Percentiles rank a stretch among this genome's conserved stretches.
phyloP scores from a whole-genome alignment of 2,329 filamentous ascomycete species.

The Colletotrichum lini region DNA sequence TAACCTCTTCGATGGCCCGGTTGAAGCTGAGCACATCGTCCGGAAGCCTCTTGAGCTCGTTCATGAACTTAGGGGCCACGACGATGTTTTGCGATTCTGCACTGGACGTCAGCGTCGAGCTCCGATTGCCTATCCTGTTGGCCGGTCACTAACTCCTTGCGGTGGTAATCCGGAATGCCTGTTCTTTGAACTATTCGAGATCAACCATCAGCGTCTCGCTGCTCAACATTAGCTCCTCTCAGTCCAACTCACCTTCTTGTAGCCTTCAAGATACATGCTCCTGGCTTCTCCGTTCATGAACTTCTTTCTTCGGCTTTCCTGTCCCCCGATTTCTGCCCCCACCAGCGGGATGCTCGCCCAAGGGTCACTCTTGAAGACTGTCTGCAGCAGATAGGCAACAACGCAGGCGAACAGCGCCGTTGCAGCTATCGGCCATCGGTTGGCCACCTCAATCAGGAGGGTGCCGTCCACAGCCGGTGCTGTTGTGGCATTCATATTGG shows the following conservation, averaged over 20 bases:
- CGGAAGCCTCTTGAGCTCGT: constrained; percentile 51
- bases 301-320: constrained; percentile 47
- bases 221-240: no score
- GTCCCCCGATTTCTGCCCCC: constrained; percentile 46
- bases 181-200: constrained; percentile 48
- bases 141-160: constrained; percentile 40
- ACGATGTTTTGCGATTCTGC: constrained; percentile 48
- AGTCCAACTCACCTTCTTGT: constrained; percentile 46
- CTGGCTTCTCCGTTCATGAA: constrained; percentile 45
- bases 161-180: constrained; percentile 49
- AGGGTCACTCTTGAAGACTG: constrained; percentile 21
- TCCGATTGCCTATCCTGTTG: accelerated
- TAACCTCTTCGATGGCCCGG: constrained; percentile 46
- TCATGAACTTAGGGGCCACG: constrained; percentile 49
- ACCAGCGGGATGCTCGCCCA: constrained; percentile 45
- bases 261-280: constrained; percentile 49
- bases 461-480: constrained; percentile 8
- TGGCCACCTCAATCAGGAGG: constrained; percentile 14
- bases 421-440: constrained; percentile 28
- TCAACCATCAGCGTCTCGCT: background rate
- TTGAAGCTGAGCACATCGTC: constrained; percentile 51
- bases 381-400: constrained; percentile 15
- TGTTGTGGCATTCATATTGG: constrained; percentile 24
- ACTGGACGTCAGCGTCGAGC: background rate
- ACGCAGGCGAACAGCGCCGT: constrained; percentile 11